phyloP scores from a whole-genome alignment of 495 filamentous ascomycete species.

The Alectoria sarmentosa region DNA sequence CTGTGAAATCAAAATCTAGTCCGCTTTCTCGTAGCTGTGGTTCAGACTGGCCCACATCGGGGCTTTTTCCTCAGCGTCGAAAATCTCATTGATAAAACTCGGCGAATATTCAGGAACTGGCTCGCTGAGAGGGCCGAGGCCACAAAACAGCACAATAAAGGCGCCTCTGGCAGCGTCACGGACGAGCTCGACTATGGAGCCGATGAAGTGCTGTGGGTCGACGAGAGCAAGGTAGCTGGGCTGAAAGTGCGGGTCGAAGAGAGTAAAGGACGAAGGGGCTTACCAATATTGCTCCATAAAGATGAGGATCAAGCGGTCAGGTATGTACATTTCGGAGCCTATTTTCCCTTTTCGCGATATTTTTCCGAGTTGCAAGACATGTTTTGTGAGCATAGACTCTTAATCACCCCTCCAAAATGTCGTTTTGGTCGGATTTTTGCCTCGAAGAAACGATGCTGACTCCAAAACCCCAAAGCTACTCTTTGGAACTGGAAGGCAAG shows the following conservation, averaged over 20 bases:
- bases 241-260: conserved; percentile 49
- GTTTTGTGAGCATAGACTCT: too few species aligned
- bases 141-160: conserved; percentile 17
- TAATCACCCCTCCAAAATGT: too few species aligned
- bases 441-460: too few species aligned
- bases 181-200: neutral
- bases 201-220: conserved; percentile 50
- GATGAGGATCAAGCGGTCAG: conserved; percentile 53
- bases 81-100: conserved; percentile 51
- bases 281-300: conserved; percentile 39
- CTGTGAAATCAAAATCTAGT: too few species aligned
- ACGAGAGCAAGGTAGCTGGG: conserved; percentile 47
- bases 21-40: conserved; percentile 58
- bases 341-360: too few species aligned
- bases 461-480: too few species aligned
- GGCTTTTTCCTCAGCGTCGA: conserved; percentile 54
- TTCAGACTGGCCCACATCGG: conserved; percentile 53
- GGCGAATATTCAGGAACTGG: conserved; percentile 65
- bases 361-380: too few species aligned
- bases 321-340: too few species aligned
- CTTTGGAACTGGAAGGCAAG: conserved; percentile 54
- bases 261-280: conserved; percentile 27
- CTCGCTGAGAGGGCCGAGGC: conserved; percentile 39
- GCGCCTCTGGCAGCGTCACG: neutral
- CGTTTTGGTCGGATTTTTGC: too few species aligned